Evolutionary conservation across 2,329 filamentous ascomycete genomes (phyloP).

Genomic region (Xylaria sp.): DNA sequence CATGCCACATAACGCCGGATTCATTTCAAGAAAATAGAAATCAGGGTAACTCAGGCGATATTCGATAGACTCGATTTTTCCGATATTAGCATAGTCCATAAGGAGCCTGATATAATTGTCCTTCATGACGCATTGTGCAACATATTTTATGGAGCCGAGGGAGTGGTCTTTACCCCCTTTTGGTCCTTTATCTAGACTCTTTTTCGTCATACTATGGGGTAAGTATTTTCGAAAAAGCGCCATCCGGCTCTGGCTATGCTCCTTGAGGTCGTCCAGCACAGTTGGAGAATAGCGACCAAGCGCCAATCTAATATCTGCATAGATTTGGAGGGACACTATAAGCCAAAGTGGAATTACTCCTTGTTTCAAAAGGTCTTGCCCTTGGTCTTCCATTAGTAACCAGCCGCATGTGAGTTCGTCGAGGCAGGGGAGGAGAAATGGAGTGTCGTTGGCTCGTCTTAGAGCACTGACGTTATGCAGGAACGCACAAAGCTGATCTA

Average conservation of each 20-base stretch:
- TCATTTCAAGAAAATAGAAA: neutral
- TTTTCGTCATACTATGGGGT: neutral
- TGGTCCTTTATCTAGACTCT: neutral
- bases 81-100: neutral
- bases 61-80: neutral
- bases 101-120: neutral
- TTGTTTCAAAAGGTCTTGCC: neutral
- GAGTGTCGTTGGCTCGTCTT: neutral
- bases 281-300: neutral
- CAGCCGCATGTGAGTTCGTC: constrained; percentile 22
- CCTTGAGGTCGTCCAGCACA: constrained; percentile 11
- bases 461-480: neutral
- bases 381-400: neutral
- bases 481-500: neutral
- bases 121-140: neutral
- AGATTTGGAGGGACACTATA: constrained; percentile 20
- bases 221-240: neutral
- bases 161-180: neutral
- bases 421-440: constrained; percentile 7
- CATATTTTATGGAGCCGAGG: neutral
- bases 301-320: neutral
- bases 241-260: neutral
- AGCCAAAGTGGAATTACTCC: constrained; percentile 17
- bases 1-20: constrained; percentile 24
- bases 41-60: neutral